These are phyloP conservation scores for Coemansia sp. DNA, from an alignment of 192 early-diverging fungal genomes.

Conservation along the genomic window DNA sequence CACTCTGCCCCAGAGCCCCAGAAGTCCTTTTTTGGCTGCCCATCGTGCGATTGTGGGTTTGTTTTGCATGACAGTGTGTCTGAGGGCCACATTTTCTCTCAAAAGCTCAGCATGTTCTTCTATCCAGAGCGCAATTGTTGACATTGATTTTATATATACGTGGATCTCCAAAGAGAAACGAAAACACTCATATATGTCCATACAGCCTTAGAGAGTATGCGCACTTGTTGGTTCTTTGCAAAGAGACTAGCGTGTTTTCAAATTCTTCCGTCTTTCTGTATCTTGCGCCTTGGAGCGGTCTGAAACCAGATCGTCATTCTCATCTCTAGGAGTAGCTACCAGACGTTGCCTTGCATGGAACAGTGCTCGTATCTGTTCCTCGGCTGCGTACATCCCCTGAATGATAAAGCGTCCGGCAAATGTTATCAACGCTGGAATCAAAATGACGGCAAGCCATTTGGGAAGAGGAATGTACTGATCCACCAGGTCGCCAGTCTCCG, in stretches of 20 bases:
- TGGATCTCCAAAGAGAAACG: too few relatives aligned
- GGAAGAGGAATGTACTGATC: slow-evolving; percentile 40
- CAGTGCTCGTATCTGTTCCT: slow-evolving; percentile 9
- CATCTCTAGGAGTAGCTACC: background rate
- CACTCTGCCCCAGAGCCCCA: background rate
- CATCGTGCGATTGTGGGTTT: background rate
- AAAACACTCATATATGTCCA: too few relatives aligned
- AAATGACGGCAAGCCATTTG: slow-evolving; percentile 45
- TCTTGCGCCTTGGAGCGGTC: background rate
- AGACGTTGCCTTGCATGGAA: background rate
- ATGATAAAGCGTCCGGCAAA: slow-evolving; percentile 41
- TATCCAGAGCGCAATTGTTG: background rate
- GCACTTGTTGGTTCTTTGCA: background rate
- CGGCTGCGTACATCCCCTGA: slow-evolving; percentile 40
- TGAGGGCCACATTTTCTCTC: background rate
- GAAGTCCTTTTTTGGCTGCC: background rate
- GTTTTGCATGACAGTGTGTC: background rate
- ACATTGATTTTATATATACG: too few relatives aligned
- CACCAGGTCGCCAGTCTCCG: slow-evolving; percentile 29
- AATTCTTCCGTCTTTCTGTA: background rate
- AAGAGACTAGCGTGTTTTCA: background rate
- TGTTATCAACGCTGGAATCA: slow-evolving; percentile 41
- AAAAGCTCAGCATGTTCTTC: background rate
- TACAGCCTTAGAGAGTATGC: too few relatives aligned
- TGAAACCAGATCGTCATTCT: background rate